Percentiles rank a stretch among this genome's conserved stretches.
Conservation (phyloP, 2,329 filamentous ascomycete species). For the Diplodia intermedia region DNA sequence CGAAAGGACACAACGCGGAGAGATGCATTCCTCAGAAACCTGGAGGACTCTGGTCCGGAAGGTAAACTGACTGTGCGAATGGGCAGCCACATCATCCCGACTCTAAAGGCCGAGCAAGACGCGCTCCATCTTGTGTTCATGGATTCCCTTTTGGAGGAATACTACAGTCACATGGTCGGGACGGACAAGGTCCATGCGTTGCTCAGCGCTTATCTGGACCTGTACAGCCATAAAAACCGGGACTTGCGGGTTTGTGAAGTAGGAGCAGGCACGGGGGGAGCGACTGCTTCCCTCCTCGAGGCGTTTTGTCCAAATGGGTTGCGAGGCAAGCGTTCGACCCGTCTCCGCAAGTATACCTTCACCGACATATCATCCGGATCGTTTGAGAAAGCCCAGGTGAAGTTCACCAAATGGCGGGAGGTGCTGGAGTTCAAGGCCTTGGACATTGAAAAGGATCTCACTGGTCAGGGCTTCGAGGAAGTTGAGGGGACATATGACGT, state of each 20-base stretch:
- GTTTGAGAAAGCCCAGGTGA: constrained; percentile 33
- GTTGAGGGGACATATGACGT: constrained; percentile 33
- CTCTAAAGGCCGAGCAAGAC: constrained; percentile 26
- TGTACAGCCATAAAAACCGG: not conserved
- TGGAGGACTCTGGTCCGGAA: constrained; percentile 6
- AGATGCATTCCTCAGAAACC: constrained; percentile 19
- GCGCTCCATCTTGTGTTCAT: constrained; percentile 21
- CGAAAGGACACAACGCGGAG: constrained; percentile 15
- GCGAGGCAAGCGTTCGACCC: constrained; percentile 10
- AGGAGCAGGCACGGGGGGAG: constrained; percentile 34
- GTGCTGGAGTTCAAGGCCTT: constrained; percentile 24
- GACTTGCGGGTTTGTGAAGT: constrained; percentile 34
- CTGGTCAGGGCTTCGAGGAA: constrained; percentile 33
- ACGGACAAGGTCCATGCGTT: constrained; percentile 4
- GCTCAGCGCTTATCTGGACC: constrained; percentile 13
- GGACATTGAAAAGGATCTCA: constrained; percentile 32
- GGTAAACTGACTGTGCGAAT: constrained; percentile 17
- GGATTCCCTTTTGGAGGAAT: constrained; percentile 27
- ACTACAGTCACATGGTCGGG: constrained; percentile 24
- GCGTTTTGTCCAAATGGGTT: constrained; percentile 12
- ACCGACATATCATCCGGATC: constrained; percentile 39
- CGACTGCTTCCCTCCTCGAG: constrained; percentile 22
- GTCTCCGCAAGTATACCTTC: constrained; percentile 35
- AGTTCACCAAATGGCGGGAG: constrained; percentile 27
- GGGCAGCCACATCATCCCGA: constrained; percentile 25